A percentile compares a stretch with the other conserved stretches of the same genome.
Evolutionary conservation across 208 protist genomes (phyloP).

Genomic region (Leishmania lainsoni): DNA sequence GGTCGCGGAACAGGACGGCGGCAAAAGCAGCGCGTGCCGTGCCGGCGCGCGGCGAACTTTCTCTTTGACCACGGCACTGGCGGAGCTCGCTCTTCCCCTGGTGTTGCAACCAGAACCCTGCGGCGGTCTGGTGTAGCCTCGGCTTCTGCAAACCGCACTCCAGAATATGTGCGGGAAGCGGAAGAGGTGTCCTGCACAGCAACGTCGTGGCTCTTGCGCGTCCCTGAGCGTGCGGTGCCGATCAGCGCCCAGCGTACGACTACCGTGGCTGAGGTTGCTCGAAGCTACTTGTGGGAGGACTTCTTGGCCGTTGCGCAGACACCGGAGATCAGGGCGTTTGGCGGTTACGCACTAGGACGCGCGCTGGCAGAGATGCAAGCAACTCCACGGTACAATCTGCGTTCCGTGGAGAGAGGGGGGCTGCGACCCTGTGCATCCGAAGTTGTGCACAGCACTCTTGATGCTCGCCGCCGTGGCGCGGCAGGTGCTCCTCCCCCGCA

Average conservation of each 20-base stretch:
- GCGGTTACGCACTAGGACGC: conserved; percentile 16
- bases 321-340: conserved; percentile 27
- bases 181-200: conserved; percentile 1
- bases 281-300: conserved; percentile 10
- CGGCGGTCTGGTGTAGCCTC: not conserved
- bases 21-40: conserved; percentile 46
- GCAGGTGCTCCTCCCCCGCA: not conserved
- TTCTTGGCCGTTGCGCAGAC: conserved; percentile 24
- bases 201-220: conserved; percentile 17
- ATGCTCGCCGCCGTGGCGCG: not conserved
- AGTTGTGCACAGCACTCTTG: conserved; percentile 1
- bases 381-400: conserved; percentile 21
- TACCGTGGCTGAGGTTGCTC: conserved; percentile 30
- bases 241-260: conserved; percentile 7
- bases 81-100: not conserved
- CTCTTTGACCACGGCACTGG: not conserved
- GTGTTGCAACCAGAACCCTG: not conserved
- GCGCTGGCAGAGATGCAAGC: conserved; percentile 16
- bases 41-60: conserved; percentile 25
- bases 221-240: conserved; percentile 2
- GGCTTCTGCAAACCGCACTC: not conserved
- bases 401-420: not conserved
- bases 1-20: conserved; percentile 14
- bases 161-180: not conserved
- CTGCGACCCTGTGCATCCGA: conserved; percentile 6